These are phyloP conservation scores for Blastocystis sp. DNA, from an alignment of 352 stramenopile genomes.

Conservation along the genomic window DNA sequence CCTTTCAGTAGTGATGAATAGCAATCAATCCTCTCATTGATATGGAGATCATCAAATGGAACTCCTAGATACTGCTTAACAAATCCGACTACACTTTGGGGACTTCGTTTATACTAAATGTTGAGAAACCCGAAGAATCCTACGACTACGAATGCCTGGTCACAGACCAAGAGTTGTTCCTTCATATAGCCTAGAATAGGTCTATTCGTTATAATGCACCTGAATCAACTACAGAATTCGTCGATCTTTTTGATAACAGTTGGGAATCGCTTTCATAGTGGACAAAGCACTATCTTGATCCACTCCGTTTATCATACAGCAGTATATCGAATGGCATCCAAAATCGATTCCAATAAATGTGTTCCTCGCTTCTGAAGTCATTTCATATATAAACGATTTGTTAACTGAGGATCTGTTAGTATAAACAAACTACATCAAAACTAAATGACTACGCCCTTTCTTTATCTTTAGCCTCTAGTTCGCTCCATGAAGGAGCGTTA, in stretches of 20 bases:
- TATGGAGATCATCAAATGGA: neutral
- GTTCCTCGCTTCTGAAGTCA: neutral
- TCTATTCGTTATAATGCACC: neutral
- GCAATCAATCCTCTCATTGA: neutral
- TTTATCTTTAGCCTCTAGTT: neutral
- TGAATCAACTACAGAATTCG: neutral
- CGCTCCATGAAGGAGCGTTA: neutral
- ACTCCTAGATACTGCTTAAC: conserved; percentile 12
- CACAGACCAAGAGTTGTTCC: neutral
- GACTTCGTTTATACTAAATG: neutral
- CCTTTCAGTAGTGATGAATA: neutral
- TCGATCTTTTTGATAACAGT: neutral
- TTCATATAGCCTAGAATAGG: neutral
- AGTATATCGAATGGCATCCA: conserved; percentile 10
- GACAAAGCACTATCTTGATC: neutral
- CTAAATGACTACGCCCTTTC: neutral
- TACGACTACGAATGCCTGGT: neutral
- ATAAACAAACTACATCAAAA: neutral
- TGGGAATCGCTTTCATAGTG: neutral
- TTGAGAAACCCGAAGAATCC: neutral
- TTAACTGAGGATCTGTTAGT: neutral
- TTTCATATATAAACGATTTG: neutral
- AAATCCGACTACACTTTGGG: neutral
- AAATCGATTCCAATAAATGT: conserved; percentile 43
- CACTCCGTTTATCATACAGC: neutral